A percentile compares a stretch with the other conserved stretches of the same genome.
Evolutionary conservation across 1,284 basidiomycete genomes (phyloP).

Genomic region (Ustilago nuda): DNA sequence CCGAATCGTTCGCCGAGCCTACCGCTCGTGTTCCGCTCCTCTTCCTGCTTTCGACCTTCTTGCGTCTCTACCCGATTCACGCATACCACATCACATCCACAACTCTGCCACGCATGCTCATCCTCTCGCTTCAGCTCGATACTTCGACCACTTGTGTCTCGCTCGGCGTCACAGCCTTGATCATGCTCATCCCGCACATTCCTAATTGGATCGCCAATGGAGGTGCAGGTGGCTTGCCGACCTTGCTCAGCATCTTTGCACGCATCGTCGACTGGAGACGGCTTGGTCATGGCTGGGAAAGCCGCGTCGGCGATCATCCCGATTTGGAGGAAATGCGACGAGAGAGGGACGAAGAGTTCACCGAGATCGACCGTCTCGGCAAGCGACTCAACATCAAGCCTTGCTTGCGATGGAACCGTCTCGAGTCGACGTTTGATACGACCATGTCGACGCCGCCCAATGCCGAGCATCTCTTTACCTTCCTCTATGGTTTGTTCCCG

Average conservation of each 20-base stretch:
- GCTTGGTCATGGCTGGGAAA: conserved; percentile 56
- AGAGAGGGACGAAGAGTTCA: conserved; percentile 55
- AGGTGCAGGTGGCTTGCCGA: conserved; percentile 58
- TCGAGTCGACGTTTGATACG: conserved; percentile 57
- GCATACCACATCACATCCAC: conserved; percentile 65
- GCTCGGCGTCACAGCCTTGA: conserved; percentile 58
- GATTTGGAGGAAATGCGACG: conserved; percentile 41
- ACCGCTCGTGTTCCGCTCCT: conserved; percentile 56
- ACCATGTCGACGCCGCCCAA: conserved; percentile 56
- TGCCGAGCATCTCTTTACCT: conserved; percentile 74
- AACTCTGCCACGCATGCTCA: conserved; percentile 51
- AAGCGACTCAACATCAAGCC: conserved; percentile 55
- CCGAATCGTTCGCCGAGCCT: conserved; percentile 53
- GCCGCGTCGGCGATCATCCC: conserved; percentile 40
- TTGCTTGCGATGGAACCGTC: conserved; percentile 52
- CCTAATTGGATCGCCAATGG: conserved; percentile 64
- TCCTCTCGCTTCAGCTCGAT: conserved; percentile 59
- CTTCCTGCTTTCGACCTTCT: conserved; percentile 60
- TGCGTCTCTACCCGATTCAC: conserved; percentile 62
- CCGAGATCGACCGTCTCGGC: conserved; percentile 55
- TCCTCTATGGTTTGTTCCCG: conserved; percentile 87
- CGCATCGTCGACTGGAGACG: conserved; percentile 63
- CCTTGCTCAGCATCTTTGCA: conserved; percentile 61
- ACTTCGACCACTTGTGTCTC: conserved; percentile 57
- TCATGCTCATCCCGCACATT: conserved; percentile 67